Conservation (phyloP, 2,329 filamentous ascomycete genomes). For the Dothideomycetes sp. region DNA sequence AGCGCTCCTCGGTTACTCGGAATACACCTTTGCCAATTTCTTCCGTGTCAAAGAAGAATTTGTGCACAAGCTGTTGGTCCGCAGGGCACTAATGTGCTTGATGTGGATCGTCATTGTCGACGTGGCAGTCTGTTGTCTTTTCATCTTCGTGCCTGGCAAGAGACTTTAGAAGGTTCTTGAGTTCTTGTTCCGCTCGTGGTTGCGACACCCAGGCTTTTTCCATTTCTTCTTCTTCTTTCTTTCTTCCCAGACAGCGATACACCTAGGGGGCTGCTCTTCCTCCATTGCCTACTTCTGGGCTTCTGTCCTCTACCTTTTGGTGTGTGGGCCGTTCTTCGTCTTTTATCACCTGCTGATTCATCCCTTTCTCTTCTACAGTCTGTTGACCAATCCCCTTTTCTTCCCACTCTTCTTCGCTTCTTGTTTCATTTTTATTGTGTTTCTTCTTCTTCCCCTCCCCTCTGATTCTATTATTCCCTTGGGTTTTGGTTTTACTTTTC, state of each 20-base stretch:
- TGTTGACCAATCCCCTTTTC: too few relatives aligned
- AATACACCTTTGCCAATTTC: constrained; percentile 94
- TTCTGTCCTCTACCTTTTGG: too few relatives aligned
- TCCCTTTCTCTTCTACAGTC: too few relatives aligned
- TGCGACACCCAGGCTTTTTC: too few relatives aligned
- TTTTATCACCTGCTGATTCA: too few relatives aligned
- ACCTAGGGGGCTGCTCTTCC: neutral
- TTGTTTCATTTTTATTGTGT: constrained; percentile 1
- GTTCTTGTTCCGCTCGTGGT: too few relatives aligned
- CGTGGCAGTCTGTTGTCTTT: constrained; percentile 74
- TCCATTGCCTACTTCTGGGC: neutral
- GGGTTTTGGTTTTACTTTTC: neutral
- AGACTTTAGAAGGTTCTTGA: constrained; percentile 46
- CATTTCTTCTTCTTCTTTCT: neutral
- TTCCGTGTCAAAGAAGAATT: constrained; percentile 82
- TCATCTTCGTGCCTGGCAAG: constrained; percentile 90
- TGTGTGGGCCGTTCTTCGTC: too few relatives aligned
- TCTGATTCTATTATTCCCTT: too few relatives aligned
- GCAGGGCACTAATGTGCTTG: constrained; percentile 74
- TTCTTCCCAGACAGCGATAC: too few relatives aligned
- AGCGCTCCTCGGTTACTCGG: constrained; percentile 80
- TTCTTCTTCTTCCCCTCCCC: neutral
- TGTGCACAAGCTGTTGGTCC: constrained; percentile 73
- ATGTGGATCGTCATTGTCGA: constrained; percentile 67
- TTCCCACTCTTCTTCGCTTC: neutral